Percentiles rank a stretch among this genome's conserved stretches.
phyloP scores from a whole-genome alignment of 371 early-diverging fungal genomes.

The Batkoa obscura region DNA sequence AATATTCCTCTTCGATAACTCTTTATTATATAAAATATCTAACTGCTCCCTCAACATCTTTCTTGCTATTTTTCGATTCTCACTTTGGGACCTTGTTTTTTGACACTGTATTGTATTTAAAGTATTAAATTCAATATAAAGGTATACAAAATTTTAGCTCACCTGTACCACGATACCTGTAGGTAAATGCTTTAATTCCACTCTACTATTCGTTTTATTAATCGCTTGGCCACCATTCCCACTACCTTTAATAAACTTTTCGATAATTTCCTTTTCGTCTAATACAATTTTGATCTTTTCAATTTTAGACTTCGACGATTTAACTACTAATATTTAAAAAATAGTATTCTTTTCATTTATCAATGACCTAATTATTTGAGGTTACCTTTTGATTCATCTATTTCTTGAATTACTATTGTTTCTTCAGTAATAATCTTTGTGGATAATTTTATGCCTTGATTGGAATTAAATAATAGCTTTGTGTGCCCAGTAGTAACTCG shows the following conservation, averaged over 20 bases:
- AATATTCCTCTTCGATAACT: conserved; percentile 35
- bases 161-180: conserved; percentile 58
- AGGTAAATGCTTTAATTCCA: conserved; percentile 65
- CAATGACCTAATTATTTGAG: too few relatives aligned
- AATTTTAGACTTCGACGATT: too few relatives aligned
- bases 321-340: too few relatives aligned
- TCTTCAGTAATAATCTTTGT: too few relatives aligned
- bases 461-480: too few relatives aligned
- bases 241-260: conserved; percentile 71
- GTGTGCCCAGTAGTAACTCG: too few relatives aligned
- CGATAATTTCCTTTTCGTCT: conserved; percentile 52
- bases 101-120: conserved; percentile 31
- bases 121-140: conserved; percentile 1
- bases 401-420: too few relatives aligned
- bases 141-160: conserved; percentile 3
- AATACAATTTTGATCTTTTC: too few relatives aligned
- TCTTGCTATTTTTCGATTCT: conserved; percentile 55
- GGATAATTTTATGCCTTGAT: too few relatives aligned
- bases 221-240: conserved; percentile 90
- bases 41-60: conserved; percentile 43
- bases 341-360: too few relatives aligned
- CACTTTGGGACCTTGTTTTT: conserved; percentile 50
- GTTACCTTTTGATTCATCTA: too few relatives aligned
- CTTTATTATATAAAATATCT: conserved; percentile 46
- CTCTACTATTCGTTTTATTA: conserved; percentile 71